Conservation (phyloP, 2,329 filamentous ascomycete species). For the Lachnellula cervina region DNA sequence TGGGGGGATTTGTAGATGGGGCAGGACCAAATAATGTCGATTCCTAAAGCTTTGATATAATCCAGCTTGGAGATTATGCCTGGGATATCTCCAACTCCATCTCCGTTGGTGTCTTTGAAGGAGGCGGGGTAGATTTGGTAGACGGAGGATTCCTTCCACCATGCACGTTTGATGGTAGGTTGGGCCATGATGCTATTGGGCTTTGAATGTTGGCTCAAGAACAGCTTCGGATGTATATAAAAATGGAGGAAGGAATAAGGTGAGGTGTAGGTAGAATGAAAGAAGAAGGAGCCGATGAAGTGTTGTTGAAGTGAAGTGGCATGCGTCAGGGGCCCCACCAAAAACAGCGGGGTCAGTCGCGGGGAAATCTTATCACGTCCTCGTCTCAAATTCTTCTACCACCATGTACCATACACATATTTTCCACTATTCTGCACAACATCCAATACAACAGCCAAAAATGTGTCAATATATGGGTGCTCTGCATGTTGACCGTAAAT, state of each 20-base stretch:
- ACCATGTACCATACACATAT: not conserved
- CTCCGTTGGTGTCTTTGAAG: slow-evolving; percentile 52
- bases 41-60: slow-evolving; percentile 56
- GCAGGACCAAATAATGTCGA: slow-evolving; percentile 63
- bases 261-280: not conserved
- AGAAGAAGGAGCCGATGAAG: not conserved
- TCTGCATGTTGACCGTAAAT: too few relatives aligned
- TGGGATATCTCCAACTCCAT: slow-evolving; percentile 56
- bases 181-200: not conserved
- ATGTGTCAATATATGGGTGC: too few relatives aligned
- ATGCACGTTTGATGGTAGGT: slow-evolving; percentile 13
- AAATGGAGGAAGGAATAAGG: too few relatives aligned
- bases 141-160: slow-evolving; percentile 39
- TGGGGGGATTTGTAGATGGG: slow-evolving; percentile 62
- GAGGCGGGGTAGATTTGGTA: slow-evolving; percentile 58
- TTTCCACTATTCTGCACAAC: too few relatives aligned
- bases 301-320: not conserved
- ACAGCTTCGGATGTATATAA: too few relatives aligned
- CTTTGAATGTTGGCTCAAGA: not conserved
- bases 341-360: not conserved
- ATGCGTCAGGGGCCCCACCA: not conserved
- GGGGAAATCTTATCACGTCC: not conserved
- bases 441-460: too few relatives aligned
- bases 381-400: not conserved
- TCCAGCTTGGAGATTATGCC: slow-evolving; percentile 60